A percentile compares a stretch with the other conserved stretches of the same genome.
These are phyloP conservation scores for Camillea tinctor DNA, from an alignment of 2,329 filamentous ascomycete species.

Conservation along the genomic window DNA sequence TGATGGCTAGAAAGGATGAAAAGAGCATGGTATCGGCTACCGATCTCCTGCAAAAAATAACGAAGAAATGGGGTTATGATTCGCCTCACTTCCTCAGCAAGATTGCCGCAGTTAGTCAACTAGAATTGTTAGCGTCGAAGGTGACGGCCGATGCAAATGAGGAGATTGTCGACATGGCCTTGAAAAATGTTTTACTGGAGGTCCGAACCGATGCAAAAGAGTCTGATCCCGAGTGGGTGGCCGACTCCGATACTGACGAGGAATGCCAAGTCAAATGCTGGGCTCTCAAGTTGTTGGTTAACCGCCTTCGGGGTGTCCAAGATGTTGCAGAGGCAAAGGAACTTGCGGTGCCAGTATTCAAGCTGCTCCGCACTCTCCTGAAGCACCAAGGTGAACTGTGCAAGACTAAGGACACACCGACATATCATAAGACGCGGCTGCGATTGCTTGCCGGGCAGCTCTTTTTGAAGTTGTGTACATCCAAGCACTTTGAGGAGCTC, in stretches of 20 bases:
- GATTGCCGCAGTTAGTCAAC: conserved; percentile 68
- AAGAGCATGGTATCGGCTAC: conserved; percentile 80
- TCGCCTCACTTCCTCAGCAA: conserved; percentile 73
- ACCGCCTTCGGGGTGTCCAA: conserved; percentile 67
- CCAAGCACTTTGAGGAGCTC: conserved; percentile 72
- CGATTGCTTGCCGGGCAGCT: conserved; percentile 79
- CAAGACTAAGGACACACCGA: conserved; percentile 71
- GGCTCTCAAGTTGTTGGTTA: conserved; percentile 82
- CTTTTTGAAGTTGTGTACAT: conserved; percentile 78
- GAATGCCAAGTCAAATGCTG: conserved; percentile 82
- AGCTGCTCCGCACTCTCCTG: conserved; percentile 75
- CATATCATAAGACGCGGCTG: conserved; percentile 75
- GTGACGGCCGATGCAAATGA: conserved; percentile 73
- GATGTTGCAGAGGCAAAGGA: conserved; percentile 54
- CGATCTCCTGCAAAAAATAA: conserved; percentile 74
- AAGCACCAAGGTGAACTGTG: conserved; percentile 76
- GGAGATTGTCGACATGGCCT: conserved; percentile 73
- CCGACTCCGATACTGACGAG: conserved; percentile 68
- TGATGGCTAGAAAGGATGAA: conserved; percentile 71
- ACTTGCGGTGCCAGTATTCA: conserved; percentile 68
- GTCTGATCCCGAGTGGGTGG: conserved; percentile 63
- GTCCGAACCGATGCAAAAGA: conserved; percentile 62
- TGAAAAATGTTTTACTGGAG: conserved; percentile 71
- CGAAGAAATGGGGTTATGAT: conserved; percentile 72
- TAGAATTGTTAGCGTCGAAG: conserved; percentile 72